These are phyloP conservation scores for Lumnitzera racemosa DNA, from an alignment of 345 rosid genomes.

Conservation along the genomic window DNA sequence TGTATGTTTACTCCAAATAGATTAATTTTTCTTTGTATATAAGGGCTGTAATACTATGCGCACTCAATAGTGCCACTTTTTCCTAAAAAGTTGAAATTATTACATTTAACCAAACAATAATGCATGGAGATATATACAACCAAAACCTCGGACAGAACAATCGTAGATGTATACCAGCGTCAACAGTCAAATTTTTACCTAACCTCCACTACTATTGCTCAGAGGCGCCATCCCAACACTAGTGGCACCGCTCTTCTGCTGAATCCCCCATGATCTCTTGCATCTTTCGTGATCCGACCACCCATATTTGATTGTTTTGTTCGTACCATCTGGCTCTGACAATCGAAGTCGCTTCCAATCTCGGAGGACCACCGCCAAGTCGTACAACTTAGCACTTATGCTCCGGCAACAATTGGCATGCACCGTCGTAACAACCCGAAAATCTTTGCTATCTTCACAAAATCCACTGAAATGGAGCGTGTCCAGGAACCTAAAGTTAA, in stretches of 20 bases:
- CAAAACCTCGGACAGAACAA: too few species aligned
- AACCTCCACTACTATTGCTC: too few species aligned
- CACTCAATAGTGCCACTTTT: too few species aligned
- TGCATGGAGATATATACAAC: too few species aligned
- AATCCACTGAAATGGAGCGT: slow-evolving; percentile 70
- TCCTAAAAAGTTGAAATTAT: too few species aligned
- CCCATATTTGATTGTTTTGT: slow-evolving; percentile 3
- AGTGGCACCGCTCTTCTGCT: neutral
- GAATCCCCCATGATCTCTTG: slow-evolving; percentile 29
- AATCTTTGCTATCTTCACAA: slow-evolving; percentile 51
- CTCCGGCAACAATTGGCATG: slow-evolving; percentile 88
- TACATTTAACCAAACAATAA: too few species aligned
- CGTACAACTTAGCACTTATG: slow-evolving; percentile 54
- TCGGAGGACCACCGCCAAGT: slow-evolving; percentile 40
- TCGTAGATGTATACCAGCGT: too few species aligned
- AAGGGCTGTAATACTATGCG: too few species aligned
- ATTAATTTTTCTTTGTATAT: too few species aligned
- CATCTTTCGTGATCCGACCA: slow-evolving; percentile 44
- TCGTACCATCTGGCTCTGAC: neutral
- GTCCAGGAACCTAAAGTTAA: slow-evolving; percentile 38
- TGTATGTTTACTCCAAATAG: too few species aligned
- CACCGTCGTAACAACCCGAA: slow-evolving; percentile 44
- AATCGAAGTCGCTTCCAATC: slow-evolving; percentile 54
- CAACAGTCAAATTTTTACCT: too few species aligned
- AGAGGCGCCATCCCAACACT: too few species aligned